Evolutionary conservation across 805 yeast species (phyloP), one percentile per base, ranked within the genome.

Genomic region (Teunomyces funiuensis): DNA sequence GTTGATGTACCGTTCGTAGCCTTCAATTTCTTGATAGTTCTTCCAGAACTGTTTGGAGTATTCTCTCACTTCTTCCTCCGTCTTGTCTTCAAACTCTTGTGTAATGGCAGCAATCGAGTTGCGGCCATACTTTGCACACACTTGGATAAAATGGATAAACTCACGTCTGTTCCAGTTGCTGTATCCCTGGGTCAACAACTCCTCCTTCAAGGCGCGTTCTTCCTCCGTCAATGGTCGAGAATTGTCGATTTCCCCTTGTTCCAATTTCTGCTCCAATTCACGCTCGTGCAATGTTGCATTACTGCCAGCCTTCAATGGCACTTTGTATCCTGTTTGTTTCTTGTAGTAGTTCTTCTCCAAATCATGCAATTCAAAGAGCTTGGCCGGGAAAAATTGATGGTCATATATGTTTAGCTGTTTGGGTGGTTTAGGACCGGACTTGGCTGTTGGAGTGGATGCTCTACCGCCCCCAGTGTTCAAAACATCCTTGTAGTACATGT

Each of bases 341-440:
- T 86, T 82, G 60, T 76, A 85, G 62, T 80, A 83, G 43, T 84
- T 80, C 52, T 83, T 82, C 58, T 93, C 98, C 61, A 83, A 76
- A 44, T 88, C 96, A 56, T 85, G 81, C 29, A 93, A 60, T 41
- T 85, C 88, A 49, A 77, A 72, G 34, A 93, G 66, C 56, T 85
- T 76, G n/a, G 82, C 74, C 1, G 96, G 88, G 60, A 77, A 87
- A 54, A 93, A 88, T 63, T 93, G 99, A 63, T 90, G 97, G 57
- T 93, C 96, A 57, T 85, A 87, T 28, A 88, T 71, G 44, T 80
- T 82, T 45, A 86, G 69, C 53, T 88, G 93, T 56, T 84, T 88
- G 27, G 98, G 97, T 33, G 95, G 87, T 47, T 77, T 79, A 13
- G 95, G 93, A 1, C 83, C 85, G 7, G 77, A 71, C 33, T 73